Conservation (phyloP, 2,329 filamentous ascomycete species). For the Neurospora sp. region DNA sequence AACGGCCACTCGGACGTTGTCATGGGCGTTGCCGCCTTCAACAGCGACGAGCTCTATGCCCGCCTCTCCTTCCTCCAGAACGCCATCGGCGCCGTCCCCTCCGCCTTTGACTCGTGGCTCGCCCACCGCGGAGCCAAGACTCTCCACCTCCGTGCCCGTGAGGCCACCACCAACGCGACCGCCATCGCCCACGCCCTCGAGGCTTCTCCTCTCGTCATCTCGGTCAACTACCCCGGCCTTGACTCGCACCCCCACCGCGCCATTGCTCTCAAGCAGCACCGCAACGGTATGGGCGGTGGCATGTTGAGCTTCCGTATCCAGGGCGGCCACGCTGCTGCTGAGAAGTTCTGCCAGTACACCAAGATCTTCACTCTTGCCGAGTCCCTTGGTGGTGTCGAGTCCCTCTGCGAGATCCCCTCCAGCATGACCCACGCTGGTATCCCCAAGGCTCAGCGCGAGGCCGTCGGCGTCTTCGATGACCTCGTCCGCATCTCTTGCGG, state of each 20-base stretch:
- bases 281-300: constrained; percentile 86
- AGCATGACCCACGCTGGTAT: constrained; percentile 98
- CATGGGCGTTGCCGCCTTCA: constrained; percentile 96
- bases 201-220: constrained; percentile 68
- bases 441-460: constrained; percentile 79
- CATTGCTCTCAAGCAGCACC: constrained; percentile 85
- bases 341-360: constrained; percentile 84
- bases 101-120: constrained; percentile 94
- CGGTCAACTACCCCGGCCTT: constrained; percentile 92
- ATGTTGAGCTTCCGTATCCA: constrained; percentile 96
- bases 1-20: constrained; percentile 95
- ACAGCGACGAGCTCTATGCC: constrained; percentile 67
- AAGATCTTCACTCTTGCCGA: constrained; percentile 90
- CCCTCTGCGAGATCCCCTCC: constrained; percentile 73
- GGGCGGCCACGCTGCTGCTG: constrained; percentile 76
- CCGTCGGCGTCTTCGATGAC: constrained; percentile 89
- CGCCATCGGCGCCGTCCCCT: constrained; percentile 90
- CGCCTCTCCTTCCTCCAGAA: constrained; percentile 89
- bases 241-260: constrained; percentile 76
- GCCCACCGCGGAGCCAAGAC: constrained; percentile 96
- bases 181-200: constrained; percentile 69
- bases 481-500: constrained; percentile 89
- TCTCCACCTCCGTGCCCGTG: constrained; percentile 80
- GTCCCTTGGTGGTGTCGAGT: constrained; percentile 81
- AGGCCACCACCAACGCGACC: constrained; percentile 74